These are phyloP conservation scores for Lumnitzera littorea DNA, from an alignment of 345 rosid species.

Conservation along the genomic window DNA sequence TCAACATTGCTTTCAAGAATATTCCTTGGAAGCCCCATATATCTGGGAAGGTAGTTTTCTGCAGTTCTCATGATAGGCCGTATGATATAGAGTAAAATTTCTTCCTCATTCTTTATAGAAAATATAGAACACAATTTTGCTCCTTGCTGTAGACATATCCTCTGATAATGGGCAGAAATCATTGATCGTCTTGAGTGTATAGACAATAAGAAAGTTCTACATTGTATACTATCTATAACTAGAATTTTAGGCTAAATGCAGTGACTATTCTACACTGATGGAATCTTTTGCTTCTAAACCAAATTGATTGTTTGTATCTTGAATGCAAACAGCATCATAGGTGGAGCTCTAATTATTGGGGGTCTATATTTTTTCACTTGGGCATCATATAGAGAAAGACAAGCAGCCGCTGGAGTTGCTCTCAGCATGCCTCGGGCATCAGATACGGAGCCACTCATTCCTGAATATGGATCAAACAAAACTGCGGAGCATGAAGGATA, in stretches of 20 bases:
- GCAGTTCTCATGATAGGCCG: background rate
- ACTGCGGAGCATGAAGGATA: conserved; percentile 35
- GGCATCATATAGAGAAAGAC: conserved; percentile 36
- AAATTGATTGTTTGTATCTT: background rate
- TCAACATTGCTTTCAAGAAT: conserved; percentile 81
- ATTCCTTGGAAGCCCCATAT: conserved; percentile 90
- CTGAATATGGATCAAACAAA: conserved; percentile 27
- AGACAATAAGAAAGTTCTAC: too few relatives aligned
- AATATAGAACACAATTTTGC: too few relatives aligned
- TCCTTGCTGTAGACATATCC: too few relatives aligned
- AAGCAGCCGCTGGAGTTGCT: conserved; percentile 16
- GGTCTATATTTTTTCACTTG: conserved; percentile 4
- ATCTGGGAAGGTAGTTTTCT: conserved; percentile 73
- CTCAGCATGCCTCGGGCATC: conserved; percentile 21
- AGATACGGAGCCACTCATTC: conserved; percentile 49
- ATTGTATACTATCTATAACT: too few relatives aligned
- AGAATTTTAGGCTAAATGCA: too few relatives aligned
- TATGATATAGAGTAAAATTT: background rate
- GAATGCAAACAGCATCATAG: background rate
- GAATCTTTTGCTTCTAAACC: too few relatives aligned
- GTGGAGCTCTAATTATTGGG: conserved; percentile 1
- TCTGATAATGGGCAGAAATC: too few relatives aligned
- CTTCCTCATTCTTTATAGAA: background rate
- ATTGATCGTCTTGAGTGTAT: too few relatives aligned
- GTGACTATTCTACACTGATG: too few relatives aligned